Evolutionary conservation across 2,329 filamentous ascomycete genomes (phyloP), one percentile per base, ranked within the genome.

Genomic region (Parastagonospora avenae): DNA sequence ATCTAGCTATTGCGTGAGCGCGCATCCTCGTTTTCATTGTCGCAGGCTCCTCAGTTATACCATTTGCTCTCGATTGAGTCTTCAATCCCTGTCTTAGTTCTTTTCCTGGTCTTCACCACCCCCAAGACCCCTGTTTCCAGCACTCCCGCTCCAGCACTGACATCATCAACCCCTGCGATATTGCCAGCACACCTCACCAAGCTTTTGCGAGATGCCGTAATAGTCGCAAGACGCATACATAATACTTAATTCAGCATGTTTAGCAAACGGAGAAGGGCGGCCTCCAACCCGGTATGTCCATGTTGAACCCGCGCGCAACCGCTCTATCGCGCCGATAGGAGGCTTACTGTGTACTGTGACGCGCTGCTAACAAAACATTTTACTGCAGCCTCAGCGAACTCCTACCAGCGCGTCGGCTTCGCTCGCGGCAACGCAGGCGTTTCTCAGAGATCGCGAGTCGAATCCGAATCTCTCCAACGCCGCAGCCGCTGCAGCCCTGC

Each of bases 401-500:
- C 48, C 86, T 49, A 85, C 85, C 43, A 87, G 86, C 67, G 81
- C 89, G 48, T 87, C 87, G 66, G 92, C 91, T 50, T 85, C 92
- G 47, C 86, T 89, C 40, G 91, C 91, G 49, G 92, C 92, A 53
- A 85, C 85, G 54, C 88, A 90, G 72, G 92, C 92, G 51, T 95
- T 93, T 74, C 82, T 88, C 68, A 86, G 84, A 62, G 86, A 82
- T 67, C 82, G 84, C 72, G 74, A 82, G 63, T 83, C 87, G 62
- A 83, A 83, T 73, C 79, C 78, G 52, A 85, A 85, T 51, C 81
- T 96, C 37, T 95, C 92, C 35, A 88, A 89, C 31, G 90, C 92
- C 6, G 93, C 93, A 10, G 92, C 93, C 6, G 92, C 91, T 12
- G 87, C 92, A 27, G 92, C 92, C 40, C 82, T 97, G 51, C 87